Evolutionary conservation across 164 flowering plant species (phyloP).

Genomic region (Liriodendron chinense): DNA sequence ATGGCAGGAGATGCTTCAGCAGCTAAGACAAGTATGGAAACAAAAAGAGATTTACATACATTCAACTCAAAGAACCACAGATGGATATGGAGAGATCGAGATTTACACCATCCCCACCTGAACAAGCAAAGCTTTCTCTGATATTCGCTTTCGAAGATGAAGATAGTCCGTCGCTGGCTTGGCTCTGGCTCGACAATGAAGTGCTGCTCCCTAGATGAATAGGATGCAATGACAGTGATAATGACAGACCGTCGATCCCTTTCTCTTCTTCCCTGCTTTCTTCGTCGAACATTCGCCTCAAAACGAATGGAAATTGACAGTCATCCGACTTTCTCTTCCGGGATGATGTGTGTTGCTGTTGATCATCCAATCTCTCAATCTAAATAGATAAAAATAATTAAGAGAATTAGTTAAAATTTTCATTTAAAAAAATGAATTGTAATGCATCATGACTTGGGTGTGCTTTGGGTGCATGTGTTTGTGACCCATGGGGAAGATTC

Average conservation of each 20-base stretch:
- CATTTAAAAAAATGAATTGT: too few species aligned
- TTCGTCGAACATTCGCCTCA: background rate
- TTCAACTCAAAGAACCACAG: conserved; percentile 4
- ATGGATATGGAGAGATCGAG: conserved; percentile 30
- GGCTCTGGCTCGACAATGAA: conserved; percentile 36
- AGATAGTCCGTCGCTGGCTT: conserved; percentile 49
- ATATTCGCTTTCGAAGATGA: conserved; percentile 26
- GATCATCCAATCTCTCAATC: background rate
- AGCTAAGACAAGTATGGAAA: background rate
- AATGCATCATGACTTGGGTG: too few species aligned
- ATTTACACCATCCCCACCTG: conserved; percentile 15
- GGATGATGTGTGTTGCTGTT: background rate
- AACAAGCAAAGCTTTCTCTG: conserved; percentile 33
- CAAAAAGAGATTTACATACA: background rate
- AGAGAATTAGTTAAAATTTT: too few species aligned
- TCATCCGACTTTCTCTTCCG: conserved; percentile 6
- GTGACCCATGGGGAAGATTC: too few species aligned
- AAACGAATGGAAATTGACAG: background rate
- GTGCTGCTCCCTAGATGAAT: conserved; percentile 27
- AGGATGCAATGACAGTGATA: conserved; percentile 51
- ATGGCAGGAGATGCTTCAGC: background rate
- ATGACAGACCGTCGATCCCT: conserved; percentile 31
- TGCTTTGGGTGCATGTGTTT: too few species aligned
- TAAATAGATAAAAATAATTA: background rate
- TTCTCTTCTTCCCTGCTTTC: conserved; percentile 14